These are phyloP conservation scores for Neospermospora avenae DNA, from an alignment of 2,329 filamentous ascomycete genomes.

Conservation along the genomic window DNA sequence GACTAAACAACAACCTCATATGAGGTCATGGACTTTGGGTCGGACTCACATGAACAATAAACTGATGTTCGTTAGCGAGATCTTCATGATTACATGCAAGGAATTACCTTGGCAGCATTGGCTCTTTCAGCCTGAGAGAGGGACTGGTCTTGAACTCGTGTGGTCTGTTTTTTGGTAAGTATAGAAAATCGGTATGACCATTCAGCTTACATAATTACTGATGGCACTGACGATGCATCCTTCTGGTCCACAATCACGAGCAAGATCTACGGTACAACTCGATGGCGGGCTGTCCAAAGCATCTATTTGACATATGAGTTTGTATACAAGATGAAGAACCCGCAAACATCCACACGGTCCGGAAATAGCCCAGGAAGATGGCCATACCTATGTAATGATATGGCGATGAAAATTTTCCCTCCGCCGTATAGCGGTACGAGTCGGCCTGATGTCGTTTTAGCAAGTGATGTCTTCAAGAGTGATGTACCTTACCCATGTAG, in stretches of 20 bases:
- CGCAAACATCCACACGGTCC: too few species aligned
- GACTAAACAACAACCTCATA: too few species aligned
- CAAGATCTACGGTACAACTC: slow-evolving; percentile 54
- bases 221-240: slow-evolving; percentile 55
- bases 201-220: slow-evolving; percentile 28
- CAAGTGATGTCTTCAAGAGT: neutral
- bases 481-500: slow-evolving; percentile 48
- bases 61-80: slow-evolving; percentile 8
- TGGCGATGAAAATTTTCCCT: slow-evolving; percentile 56
- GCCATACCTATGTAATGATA: slow-evolving; percentile 57
- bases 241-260: slow-evolving; percentile 53
- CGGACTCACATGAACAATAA: slow-evolving; percentile 34
- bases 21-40: too few species aligned
- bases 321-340: too few species aligned
- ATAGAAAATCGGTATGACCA: neutral
- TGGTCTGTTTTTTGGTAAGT: slow-evolving; percentile 12
- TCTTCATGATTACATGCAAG: too few species aligned
- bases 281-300: slow-evolving; percentile 59
- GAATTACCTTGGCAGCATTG: slow-evolving; percentile 53
- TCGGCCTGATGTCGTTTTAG: slow-evolving; percentile 43
- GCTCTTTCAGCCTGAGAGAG: slow-evolving; percentile 45
- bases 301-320: slow-evolving; percentile 38
- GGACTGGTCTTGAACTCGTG: slow-evolving; percentile 18
- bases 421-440: slow-evolving; percentile 57
- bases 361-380: too few species aligned